Percentiles rank a stretch among this genome's conserved stretches.
Conservation (phyloP, 345 rosid genomes). For the Moricandia moricandioides region DNA sequence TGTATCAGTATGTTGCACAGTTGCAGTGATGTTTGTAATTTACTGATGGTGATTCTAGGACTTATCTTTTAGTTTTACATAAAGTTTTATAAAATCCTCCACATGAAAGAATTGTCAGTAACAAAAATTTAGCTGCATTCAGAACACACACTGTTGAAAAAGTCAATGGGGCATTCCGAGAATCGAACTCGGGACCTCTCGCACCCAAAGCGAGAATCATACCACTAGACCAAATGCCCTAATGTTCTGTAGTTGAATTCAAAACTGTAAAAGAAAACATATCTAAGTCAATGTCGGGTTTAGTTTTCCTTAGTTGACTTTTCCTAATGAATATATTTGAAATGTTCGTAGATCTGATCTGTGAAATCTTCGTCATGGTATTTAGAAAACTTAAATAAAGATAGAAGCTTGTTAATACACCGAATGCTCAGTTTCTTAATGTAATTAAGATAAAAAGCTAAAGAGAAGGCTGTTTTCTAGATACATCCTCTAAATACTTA, state of each 20-base stretch:
- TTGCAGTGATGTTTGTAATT: neutral
- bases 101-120: neutral
- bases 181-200: conserved; percentile 64
- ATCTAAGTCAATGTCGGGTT: neutral
- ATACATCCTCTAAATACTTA: neutral
- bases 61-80: neutral
- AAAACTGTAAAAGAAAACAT: neutral
- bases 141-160: neutral
- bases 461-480: neutral
- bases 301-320: conserved; percentile 20
- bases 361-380: neutral
- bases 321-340: neutral
- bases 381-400: neutral
- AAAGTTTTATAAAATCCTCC: neutral
- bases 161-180: conserved; percentile 29
- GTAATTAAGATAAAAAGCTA: neutral
- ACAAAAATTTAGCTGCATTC: neutral
- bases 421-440: neutral
- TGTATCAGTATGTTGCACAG: neutral
- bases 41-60: neutral
- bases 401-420: no score
- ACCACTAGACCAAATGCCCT: conserved; percentile 72
- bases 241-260: neutral
- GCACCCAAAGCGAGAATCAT: conserved; percentile 88
- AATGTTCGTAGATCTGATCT: conserved; percentile 20